Percentiles rank a stretch among this genome's conserved stretches.
These are phyloP conservation scores for Pigoraptor vietnamica DNA, from an alignment of 78 protist species.

Conservation along the genomic window DNA sequence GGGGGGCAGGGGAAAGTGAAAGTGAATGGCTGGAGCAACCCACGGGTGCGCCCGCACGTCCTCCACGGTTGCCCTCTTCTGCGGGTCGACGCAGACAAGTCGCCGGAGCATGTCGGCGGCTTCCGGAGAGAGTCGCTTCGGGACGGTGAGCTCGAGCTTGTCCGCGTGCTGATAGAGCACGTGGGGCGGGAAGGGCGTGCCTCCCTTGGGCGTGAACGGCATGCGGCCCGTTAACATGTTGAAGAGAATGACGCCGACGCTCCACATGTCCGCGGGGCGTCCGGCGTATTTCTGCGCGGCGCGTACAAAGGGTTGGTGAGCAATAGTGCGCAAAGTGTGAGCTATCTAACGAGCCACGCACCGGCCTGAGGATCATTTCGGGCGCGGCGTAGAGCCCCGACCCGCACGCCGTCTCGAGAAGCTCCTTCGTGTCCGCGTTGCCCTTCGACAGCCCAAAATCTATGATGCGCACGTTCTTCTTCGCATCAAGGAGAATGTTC, in stretches of 20 bases:
- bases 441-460: background rate
- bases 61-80: background rate
- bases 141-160: background rate
- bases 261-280: background rate
- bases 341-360: background rate
- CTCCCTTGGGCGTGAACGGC: background rate
- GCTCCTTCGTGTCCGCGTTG: background rate
- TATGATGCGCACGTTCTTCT: background rate
- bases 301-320: background rate
- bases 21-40: background rate
- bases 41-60: background rate
- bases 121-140: background rate
- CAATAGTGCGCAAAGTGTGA: background rate
- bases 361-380: background rate
- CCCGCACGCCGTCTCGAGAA: background rate
- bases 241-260: constrained; percentile 2
- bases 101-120: background rate
- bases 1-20: background rate
- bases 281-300: background rate
- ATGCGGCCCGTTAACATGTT: background rate
- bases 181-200: background rate
- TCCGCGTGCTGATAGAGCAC: background rate
- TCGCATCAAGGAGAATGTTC: constrained; percentile 38
- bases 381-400: background rate
- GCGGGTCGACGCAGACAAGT: background rate